Base-by-base conservation (phyloP, 108 stramenopile species). In the Cyclotella kingstonii region DNA sequence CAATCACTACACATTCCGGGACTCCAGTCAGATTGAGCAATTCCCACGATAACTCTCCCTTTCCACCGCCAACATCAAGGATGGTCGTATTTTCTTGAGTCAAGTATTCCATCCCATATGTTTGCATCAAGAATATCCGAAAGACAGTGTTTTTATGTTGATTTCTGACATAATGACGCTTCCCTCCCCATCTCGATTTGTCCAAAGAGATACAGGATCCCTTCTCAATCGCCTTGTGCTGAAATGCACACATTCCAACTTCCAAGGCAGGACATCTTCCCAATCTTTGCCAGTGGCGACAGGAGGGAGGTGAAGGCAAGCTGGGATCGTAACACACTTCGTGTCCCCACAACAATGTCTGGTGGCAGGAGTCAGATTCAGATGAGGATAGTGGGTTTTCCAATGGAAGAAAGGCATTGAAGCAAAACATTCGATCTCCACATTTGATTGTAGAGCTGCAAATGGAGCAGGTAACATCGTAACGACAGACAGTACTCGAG, bases 31-130 rank as follows among this genome's bases (percentile, higher is more conserved):
- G 55, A 65, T 76, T 76, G 17, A 57, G 18, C 14, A 76, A 49
- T 54, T 76, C 68, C 53, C 54, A 76, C 1, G 56, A 26, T 21
- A 76, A 36, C 46, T 76, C 75, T 2, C 75, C 75, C 50, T 76
- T 76, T 0, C 75, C 75, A 33, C 75, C 75, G 18, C 70, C 75
- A 5, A 66, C 70, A 50, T 76, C 75, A 7, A 76, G 14, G 21
- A 76, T 68, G 7, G 23, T 23, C 22, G 39, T 6, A 25, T 42
- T 25, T 8, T 57, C 19, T 22, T 25, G 25, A 4, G 39, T 63
- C 23, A 72, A 17, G 33, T 69, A 75, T 4, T 68, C 67, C 42
- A 54, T 31, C 30, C 70, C 70, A 27, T 72, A 72, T 5, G 64
- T 72, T 19, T 66, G 54, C 70, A 72, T 72, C 0, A 72, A 35